A percentile compares a stretch with the other conserved stretches of the same genome.
Conservation (phyloP, 768 basidiomycete species). For the Ramaria sp. region DNA sequence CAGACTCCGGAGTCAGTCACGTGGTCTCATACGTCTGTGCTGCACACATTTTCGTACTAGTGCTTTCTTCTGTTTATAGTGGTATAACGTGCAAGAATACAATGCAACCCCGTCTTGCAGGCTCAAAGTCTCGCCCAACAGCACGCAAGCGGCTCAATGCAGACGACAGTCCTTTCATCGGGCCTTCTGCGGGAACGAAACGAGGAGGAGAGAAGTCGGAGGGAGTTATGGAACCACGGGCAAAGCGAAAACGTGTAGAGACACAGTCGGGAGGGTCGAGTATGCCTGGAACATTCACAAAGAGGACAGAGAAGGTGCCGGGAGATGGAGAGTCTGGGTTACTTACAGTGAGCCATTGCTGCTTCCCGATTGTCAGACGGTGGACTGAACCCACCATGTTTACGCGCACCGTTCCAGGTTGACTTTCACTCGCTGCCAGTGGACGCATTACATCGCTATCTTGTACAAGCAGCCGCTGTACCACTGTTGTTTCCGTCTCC, state of each 20-base stretch:
- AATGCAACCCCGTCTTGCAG: conserved; percentile 21
- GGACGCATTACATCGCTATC: conserved; percentile 56
- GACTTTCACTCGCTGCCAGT: conserved; percentile 67
- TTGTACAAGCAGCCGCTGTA: conserved; percentile 60
- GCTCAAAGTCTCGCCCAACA: conserved; percentile 52
- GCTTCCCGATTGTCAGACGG: conserved; percentile 8
- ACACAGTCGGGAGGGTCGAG: neutral
- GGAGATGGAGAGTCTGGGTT: conserved; percentile 14
- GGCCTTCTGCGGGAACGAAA: conserved; percentile 41
- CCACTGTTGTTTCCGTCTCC: conserved; percentile 66
- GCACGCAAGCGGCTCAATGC: conserved; percentile 45
- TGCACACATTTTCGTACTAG: neutral
- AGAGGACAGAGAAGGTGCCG: conserved; percentile 5
- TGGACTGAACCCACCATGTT: neutral
- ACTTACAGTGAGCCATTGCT: conserved; percentile 9
- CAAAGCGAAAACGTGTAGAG: conserved; percentile 64
- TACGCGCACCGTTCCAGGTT: conserved; percentile 36
- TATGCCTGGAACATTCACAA: conserved; percentile 6
- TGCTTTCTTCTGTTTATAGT: too few species aligned
- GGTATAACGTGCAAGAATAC: neutral
- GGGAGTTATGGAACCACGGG: conserved; percentile 57
- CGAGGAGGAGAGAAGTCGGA: conserved; percentile 45
- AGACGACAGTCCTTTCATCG: conserved; percentile 63
- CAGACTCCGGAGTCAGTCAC: neutral
- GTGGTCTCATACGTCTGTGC: neutral